These are phyloP conservation scores for Cladosporium oxysporum DNA, from an alignment of 2,329 filamentous ascomycete species.

Conservation along the genomic window DNA sequence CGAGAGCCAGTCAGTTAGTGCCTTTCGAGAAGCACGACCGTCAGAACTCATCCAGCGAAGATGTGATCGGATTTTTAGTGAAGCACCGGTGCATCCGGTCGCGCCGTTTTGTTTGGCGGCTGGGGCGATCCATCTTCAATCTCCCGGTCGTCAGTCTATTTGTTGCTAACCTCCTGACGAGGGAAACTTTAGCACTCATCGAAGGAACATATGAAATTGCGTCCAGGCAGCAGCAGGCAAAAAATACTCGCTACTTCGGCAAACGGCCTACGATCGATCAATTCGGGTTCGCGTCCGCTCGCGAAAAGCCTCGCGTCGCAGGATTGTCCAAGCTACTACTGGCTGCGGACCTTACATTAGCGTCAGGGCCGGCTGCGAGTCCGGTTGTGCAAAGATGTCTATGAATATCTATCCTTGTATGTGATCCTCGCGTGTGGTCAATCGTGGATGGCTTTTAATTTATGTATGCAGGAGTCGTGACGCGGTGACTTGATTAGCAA, in stretches of 20 bases:
- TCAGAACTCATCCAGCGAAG: neutral
- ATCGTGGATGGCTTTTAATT: neutral
- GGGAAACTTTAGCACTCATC: neutral
- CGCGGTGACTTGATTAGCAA: neutral
- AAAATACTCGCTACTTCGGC: neutral
- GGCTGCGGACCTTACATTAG: conserved; percentile 11
- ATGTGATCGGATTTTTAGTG: neutral
- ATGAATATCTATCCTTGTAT: conserved; percentile 9
- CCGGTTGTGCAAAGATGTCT: conserved; percentile 6
- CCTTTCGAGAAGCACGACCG: neutral
- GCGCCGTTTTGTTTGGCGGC: neutral
- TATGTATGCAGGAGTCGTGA: neutral
- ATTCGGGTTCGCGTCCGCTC: neutral
- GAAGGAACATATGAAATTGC: too few relatives aligned
- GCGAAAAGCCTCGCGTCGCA: conserved; percentile 6
- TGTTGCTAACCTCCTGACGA: neutral
- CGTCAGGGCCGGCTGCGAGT: conserved; percentile 7
- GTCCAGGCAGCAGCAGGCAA: neutral
- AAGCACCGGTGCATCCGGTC: neutral
- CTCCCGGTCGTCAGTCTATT: neutral
- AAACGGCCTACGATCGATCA: neutral
- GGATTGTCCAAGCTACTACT: neutral
- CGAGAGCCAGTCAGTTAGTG: neutral
- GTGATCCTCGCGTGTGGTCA: neutral
- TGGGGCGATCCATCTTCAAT: neutral